Evolutionary conservation across 768 basidiomycete species (phyloP).

Genomic region (Lyophyllum semitale): DNA sequence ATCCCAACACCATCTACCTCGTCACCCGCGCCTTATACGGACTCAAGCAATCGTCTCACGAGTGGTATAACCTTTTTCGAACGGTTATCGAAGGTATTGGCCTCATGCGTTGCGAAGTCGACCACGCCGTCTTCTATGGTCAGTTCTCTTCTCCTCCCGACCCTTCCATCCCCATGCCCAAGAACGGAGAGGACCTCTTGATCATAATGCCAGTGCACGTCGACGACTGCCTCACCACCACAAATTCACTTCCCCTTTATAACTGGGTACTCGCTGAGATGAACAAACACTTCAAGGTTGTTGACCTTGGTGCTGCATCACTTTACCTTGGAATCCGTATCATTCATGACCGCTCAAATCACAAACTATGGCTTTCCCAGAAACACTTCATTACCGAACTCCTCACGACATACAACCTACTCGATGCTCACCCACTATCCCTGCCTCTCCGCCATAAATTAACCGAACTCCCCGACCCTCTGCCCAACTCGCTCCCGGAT

Average conservation of each 20-base stretch:
- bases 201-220: constrained; percentile 27
- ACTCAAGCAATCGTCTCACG: not conserved
- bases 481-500: constrained; percentile 1
- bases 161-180: constrained; percentile 16
- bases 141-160: constrained; percentile 15
- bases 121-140: constrained; percentile 14
- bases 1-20: constrained; percentile 12
- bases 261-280: constrained; percentile 15
- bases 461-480: not conserved
- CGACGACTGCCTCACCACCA: constrained; percentile 21
- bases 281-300: not conserved
- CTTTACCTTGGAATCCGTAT: constrained; percentile 4
- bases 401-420: not conserved
- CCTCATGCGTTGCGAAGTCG: constrained; percentile 21
- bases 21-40: constrained; percentile 8
- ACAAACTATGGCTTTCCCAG: not conserved
- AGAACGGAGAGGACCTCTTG: constrained; percentile 10
- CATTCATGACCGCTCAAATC: not conserved
- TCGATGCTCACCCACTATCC: not conserved
- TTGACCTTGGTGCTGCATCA: not conserved
- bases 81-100: constrained; percentile 14
- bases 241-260: constrained; percentile 21
- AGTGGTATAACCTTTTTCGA: not conserved
- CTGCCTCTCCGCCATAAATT: not conserved
- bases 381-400: not conserved